Evolutionary conservation across 2,329 filamentous ascomycete species (phyloP).

Genomic region (Beauveria medogensis): DNA sequence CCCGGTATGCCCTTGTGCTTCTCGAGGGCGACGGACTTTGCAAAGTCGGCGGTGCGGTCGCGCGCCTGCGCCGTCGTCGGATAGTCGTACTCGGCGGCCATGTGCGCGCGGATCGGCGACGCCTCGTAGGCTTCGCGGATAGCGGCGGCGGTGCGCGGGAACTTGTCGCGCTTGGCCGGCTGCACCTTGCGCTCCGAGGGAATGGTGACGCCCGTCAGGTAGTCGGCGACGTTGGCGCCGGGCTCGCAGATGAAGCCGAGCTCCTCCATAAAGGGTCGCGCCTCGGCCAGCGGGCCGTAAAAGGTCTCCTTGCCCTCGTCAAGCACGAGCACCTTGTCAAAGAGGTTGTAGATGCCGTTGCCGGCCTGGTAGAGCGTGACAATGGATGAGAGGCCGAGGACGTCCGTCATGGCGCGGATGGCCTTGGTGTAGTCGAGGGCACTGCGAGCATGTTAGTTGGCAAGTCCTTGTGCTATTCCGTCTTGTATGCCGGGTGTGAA

Average conservation of each 20-base stretch:
- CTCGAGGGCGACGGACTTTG: conserved; percentile 41
- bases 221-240: conserved; percentile 58
- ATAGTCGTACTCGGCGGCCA: conserved; percentile 50
- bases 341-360: conserved; percentile 60
- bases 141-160: conserved; percentile 36
- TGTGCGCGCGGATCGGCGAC: conserved; percentile 39
- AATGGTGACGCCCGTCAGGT: conserved; percentile 56
- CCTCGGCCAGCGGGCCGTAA: conserved; percentile 52
- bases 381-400: conserved; percentile 50
- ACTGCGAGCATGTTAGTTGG: conserved; percentile 16
- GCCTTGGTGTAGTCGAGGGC: conserved; percentile 54
- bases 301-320: conserved; percentile 59
- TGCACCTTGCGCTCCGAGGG: conserved; percentile 60
- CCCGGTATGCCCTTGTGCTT: conserved; percentile 47
- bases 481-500: too few relatives aligned
- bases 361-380: conserved; percentile 63
- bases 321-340: conserved; percentile 62
- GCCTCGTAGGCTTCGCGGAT: conserved; percentile 44
- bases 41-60: conserved; percentile 44
- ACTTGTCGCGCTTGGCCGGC: conserved; percentile 28
- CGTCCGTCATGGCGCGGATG: conserved; percentile 56
- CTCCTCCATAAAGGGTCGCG: conserved; percentile 55
- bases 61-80: conserved; percentile 41
- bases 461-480: too few relatives aligned
- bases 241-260: conserved; percentile 55